phyloP scores from a whole-genome alignment of 441 rosid species.

The Bruguiera hainesii region DNA sequence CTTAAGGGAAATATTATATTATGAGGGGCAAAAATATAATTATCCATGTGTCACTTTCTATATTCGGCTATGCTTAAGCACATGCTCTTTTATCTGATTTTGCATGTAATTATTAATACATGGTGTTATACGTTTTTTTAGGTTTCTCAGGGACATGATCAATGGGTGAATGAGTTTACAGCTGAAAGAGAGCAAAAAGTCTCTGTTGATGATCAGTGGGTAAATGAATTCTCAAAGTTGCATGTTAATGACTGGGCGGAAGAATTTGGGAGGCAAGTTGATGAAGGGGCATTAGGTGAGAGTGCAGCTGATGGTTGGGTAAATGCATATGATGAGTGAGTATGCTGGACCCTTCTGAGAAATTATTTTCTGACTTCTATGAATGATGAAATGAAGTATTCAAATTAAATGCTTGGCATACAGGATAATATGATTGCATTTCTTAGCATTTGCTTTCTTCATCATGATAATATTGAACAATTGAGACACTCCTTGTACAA shows the following conservation, averaged over 20 bases:
- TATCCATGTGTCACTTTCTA: too few species aligned
- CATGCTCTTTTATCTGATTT: too few species aligned
- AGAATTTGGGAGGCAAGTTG: constrained; percentile 75
- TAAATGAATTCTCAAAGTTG: constrained; percentile 90
- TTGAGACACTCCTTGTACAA: too few species aligned
- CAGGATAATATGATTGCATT: neutral
- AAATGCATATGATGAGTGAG: constrained; percentile 94
- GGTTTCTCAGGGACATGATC: constrained; percentile 66
- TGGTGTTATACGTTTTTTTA: constrained; percentile 22
- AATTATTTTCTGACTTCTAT: neutral
- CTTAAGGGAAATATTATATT: neutral
- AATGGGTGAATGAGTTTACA: constrained; percentile 84
- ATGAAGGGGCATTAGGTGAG: constrained; percentile 64
- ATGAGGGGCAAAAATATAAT: neutral
- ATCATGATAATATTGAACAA: too few species aligned
- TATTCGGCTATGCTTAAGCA: too few species aligned
- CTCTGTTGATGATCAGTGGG: constrained; percentile 80
- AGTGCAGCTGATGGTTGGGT: constrained; percentile 79
- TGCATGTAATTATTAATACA: too few species aligned
- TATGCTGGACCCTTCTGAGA: constrained; percentile 10
- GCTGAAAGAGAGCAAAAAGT: constrained; percentile 53
- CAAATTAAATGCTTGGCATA: neutral
- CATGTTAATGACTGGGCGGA: constrained; percentile 88
- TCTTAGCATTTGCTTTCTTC: neutral
- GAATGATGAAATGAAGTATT: too few species aligned